Conservation (phyloP, 1,284 basidiomycete genomes). For the Mycena sp. region DNA sequence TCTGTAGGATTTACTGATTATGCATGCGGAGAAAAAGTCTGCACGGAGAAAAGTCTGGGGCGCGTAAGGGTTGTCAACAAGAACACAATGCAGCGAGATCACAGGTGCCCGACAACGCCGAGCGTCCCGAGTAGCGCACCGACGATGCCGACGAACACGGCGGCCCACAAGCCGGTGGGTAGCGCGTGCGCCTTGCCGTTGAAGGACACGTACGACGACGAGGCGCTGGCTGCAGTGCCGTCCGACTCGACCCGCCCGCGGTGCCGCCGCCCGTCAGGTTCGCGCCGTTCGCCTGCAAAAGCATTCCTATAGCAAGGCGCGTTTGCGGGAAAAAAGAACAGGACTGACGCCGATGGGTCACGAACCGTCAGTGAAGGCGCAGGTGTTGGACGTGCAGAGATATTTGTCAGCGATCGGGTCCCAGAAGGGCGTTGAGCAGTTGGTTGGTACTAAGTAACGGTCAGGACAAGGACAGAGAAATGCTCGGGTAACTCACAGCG, state of each 20-base stretch:
- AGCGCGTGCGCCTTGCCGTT: slow-evolving; percentile 46
- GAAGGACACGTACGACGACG: slow-evolving; percentile 57
- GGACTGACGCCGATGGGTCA: slow-evolving; percentile 71
- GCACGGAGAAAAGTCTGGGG: no score
- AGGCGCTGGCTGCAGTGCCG: slow-evolving; percentile 35
- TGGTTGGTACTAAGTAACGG: slow-evolving; percentile 60
- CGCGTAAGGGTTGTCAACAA: no score
- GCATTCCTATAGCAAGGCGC: neutral
- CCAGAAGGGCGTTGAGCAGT: slow-evolving; percentile 85
- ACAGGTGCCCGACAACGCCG: no score
- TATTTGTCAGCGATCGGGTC: slow-evolving; percentile 76
- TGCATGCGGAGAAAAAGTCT: no score
- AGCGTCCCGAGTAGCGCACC: no score
- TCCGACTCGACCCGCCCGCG: slow-evolving; percentile 20
- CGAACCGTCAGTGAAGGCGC: slow-evolving; percentile 70
- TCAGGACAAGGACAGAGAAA: neutral
- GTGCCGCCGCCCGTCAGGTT: slow-evolving; percentile 71
- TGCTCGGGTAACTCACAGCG: slow-evolving; percentile 52
- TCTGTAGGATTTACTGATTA: no score
- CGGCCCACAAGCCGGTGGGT: slow-evolving; percentile 4
- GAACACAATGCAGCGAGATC: no score
- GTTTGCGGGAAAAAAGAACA: neutral
- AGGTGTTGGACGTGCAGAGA: slow-evolving; percentile 63
- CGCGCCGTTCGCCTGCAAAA: slow-evolving; percentile 68
- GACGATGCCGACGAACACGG: no score